phyloP scores from a whole-genome alignment of 306 rosid species.

The Echinosophora koreensis region DNA sequence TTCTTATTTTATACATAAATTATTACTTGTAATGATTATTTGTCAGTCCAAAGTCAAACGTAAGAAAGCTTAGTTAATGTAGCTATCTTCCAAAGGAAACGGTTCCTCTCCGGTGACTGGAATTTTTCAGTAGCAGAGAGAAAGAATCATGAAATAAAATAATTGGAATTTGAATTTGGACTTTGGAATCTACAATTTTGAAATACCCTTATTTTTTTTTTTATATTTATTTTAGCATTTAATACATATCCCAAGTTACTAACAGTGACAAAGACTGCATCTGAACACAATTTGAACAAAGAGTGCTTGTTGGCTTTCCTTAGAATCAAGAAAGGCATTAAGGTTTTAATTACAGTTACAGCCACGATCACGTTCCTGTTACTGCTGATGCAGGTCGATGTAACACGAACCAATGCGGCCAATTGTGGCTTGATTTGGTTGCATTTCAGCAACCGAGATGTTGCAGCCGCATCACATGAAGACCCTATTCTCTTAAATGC shows the following conservation, averaged over 20 bases:
- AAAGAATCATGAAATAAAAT: no score
- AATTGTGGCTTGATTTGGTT: background rate
- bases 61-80: constrained; percentile 29
- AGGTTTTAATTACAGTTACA: background rate
- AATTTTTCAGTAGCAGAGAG: no score
- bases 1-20: constrained; percentile 22
- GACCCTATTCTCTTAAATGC: constrained; percentile 9
- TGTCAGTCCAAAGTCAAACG: background rate
- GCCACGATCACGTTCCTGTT: background rate
- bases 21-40: constrained; percentile 3
- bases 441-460: background rate
- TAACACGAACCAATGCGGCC: no score
- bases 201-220: constrained; percentile 1
- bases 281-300: constrained; percentile 32
- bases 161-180: constrained; percentile 11
- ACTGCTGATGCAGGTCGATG: background rate
- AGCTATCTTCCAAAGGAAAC: background rate
- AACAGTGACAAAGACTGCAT: constrained; percentile 25
- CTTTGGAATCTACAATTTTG: constrained; percentile 28
- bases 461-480: background rate
- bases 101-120: background rate
- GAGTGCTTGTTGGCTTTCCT: constrained; percentile 6
- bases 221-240: constrained; percentile 22
- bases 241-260: constrained; percentile 5
- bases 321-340: background rate